A percentile compares a stretch with the other conserved stretches of the same genome.
Conservation (phyloP, 345 rosid genomes). For the Arabis alpina region DNA sequence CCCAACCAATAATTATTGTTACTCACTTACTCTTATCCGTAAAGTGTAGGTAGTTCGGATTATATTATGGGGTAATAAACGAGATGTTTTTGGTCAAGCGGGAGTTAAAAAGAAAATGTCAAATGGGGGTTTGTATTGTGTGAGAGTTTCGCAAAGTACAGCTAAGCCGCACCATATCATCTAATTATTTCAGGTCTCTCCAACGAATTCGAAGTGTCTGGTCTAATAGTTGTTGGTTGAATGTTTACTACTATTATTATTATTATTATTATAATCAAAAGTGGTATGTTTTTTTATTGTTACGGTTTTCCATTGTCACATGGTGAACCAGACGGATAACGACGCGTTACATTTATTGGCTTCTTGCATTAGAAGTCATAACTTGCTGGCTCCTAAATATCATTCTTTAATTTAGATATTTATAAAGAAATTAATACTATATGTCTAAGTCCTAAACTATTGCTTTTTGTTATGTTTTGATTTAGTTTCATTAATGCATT, state of each 20-base stretch:
- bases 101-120: constrained; percentile 11
- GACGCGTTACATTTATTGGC: constrained; percentile 28
- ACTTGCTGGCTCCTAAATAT: constrained; percentile 17
- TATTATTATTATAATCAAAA: too few species aligned
- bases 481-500: not conserved
- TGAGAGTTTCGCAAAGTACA: constrained; percentile 26
- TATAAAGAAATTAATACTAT: not conserved
- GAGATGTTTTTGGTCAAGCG: not conserved
- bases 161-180: constrained; percentile 38
- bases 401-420: constrained; percentile 31
- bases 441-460: not conserved
- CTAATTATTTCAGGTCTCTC: constrained; percentile 23
- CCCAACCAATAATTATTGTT: not conserved
- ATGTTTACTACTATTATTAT: too few species aligned
- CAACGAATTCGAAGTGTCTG: constrained; percentile 22
- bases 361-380: constrained; percentile 31
- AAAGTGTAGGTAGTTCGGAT: not conserved
- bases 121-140: constrained; percentile 8
- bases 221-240: constrained; percentile 31
- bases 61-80: too few species aligned
- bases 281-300: constrained; percentile 24
- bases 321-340: constrained; percentile 22
- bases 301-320: constrained; percentile 27
- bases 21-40: not conserved
- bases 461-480: constrained; percentile 4